Evolutionary conservation across 176 grass and related monocot species (phyloP), one percentile per base, ranked within the genome.

Genomic region (Raddia guianensis): DNA sequence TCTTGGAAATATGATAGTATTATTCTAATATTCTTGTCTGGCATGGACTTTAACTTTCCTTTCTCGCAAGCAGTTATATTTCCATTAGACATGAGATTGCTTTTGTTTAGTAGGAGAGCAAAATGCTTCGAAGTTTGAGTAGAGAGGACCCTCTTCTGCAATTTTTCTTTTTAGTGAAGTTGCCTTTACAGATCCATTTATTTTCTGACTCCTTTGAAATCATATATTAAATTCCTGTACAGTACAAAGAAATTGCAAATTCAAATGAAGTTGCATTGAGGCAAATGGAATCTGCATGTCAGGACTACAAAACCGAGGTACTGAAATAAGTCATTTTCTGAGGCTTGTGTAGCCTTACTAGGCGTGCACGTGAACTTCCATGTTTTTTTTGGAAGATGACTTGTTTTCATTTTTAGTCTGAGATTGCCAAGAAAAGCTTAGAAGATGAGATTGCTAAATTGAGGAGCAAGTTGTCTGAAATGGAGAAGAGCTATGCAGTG

Each of bases 161-260:
- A 74, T 73, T 67, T 80, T 68, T 5, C 43, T 15, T 86, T 48
- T 9, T 18, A 10, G 2, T 54, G 62, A 85, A 59, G 10, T 54
- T 63, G n/a, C 20, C 46, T 46, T 67, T 73, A 49, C 63, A 71
- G 49, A 43, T 44, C 8, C 21, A 12, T 89, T 82, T 15, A 48
- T 77, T 77, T 54, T 6, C 74, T 78, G 46, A 87, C n/a, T 21
- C 40, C 65, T 83, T 52, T 75, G 50, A 81, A 79, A 52, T 91
- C 32, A 63, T 34, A 66, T 14, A 9, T 52, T 63, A 47, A 18
- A 75, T 73, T 90, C 19, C 46, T 74, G n/a, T 80, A 55, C 85
- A 99, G 96, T 99, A 95, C 87, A 99, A 99, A 87, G 96, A 93
- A 91, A 99, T 99, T 66, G 88, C 96, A 47, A 75, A 84, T 74